phyloP scores from a whole-genome alignment of 148 eudicot genomes.

The Nepenthes gracilis region DNA sequence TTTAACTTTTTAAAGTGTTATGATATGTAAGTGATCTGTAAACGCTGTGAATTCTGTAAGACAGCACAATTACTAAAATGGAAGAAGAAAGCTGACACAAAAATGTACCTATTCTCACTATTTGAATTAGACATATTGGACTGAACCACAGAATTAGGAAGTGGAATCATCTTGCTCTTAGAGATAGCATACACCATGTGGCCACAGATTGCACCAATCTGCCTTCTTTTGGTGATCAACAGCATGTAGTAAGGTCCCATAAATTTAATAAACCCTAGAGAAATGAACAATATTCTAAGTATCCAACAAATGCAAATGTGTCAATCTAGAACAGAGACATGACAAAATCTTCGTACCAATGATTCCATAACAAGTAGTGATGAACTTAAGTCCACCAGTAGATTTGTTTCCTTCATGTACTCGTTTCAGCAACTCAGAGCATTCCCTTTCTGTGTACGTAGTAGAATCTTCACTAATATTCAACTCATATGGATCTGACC shows the following conservation, averaged over 20 bases:
- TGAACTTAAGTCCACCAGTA: conserved; percentile 82
- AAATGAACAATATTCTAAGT: not conserved
- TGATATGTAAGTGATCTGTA: too few species aligned
- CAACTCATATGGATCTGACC: conserved; percentile 71
- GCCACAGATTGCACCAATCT: conserved; percentile 81
- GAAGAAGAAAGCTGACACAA: too few species aligned
- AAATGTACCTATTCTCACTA: not conserved
- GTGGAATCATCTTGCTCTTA: conserved; percentile 65
- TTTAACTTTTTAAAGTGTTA: too few species aligned
- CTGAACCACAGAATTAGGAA: conserved; percentile 43
- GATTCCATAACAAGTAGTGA: conserved; percentile 82
- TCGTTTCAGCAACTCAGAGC: conserved; percentile 65
- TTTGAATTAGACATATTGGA: conserved; percentile 13
- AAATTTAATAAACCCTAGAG: conserved; percentile 71
- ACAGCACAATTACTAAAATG: too few species aligned
- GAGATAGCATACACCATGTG: conserved; percentile 69
- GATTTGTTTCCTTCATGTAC: conserved; percentile 83
- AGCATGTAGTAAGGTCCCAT: conserved; percentile 91
- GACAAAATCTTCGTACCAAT: conserved; percentile 48
- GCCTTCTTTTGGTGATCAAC: conserved; percentile 70
- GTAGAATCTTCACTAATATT: conserved; percentile 73
- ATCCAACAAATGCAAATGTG: not conserved
- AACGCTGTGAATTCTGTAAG: too few species aligned
- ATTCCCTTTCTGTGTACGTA: conserved; percentile 61
- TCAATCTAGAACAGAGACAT: not conserved